Percentiles rank a stretch among this genome's conserved stretches.
These are phyloP conservation scores for Podospora anserina DNA, from an alignment of 495 filamentous ascomycete species.

Conservation along the genomic window DNA sequence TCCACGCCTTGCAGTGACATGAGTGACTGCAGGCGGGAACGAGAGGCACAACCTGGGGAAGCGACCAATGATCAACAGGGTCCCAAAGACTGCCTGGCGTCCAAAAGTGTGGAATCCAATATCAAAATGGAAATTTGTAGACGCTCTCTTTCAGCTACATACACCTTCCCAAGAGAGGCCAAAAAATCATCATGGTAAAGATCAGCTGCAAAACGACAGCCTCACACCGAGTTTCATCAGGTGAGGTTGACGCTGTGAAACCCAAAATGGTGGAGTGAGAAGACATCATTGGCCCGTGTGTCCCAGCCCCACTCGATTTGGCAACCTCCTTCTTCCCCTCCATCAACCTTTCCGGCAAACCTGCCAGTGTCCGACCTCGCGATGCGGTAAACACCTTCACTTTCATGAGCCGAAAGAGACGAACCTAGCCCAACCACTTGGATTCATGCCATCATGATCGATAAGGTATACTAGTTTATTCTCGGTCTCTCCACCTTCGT, in stretches of 20 bases:
- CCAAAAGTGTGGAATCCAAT: background rate
- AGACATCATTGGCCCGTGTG: background rate
- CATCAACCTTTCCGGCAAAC: background rate
- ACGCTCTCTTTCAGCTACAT: background rate
- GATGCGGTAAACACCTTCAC: background rate
- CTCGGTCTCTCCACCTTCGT: background rate
- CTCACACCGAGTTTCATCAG: slow-evolving; percentile 5
- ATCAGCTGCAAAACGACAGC: background rate
- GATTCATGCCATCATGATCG: background rate
- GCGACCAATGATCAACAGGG: background rate
- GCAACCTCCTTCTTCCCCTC: background rate
- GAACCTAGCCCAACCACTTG: background rate
- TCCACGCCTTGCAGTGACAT: background rate
- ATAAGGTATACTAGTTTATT: background rate
- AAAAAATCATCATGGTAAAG: background rate
- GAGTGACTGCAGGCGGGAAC: slow-evolving; percentile 5
- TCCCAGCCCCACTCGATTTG: background rate
- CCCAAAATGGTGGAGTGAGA: background rate
- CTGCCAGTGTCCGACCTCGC: background rate
- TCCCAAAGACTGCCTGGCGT: background rate
- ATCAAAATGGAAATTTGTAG: background rate
- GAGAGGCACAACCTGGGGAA: slow-evolving; percentile 4
- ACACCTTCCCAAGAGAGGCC: background rate
- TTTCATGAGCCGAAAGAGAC: background rate
- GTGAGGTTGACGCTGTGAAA: background rate